phyloP scores from a whole-genome alignment of 768 basidiomycete genomes.

The Mrakia blollopis region DNA sequence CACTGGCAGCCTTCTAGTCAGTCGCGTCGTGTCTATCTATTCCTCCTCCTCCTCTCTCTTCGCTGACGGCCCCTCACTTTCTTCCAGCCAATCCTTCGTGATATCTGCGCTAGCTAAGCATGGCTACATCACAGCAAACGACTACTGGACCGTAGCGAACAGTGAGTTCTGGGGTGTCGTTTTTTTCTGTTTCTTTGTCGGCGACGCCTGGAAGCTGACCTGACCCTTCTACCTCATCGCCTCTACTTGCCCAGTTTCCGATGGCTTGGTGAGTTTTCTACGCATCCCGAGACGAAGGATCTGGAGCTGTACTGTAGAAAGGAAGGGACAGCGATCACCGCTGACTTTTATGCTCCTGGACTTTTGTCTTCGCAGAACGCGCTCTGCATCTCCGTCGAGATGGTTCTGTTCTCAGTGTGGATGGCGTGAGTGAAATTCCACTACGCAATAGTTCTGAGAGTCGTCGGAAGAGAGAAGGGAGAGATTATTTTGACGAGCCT shows the following conservation, averaged over 20 bases:
- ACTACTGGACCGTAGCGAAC: slow-evolving; percentile 78
- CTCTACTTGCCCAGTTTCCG: too few species aligned
- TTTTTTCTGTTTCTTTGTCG: too few species aligned
- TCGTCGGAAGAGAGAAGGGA: too few species aligned
- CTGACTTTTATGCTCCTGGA: too few species aligned
- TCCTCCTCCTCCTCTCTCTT: slow-evolving; percentile 48
- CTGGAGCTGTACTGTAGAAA: too few species aligned
- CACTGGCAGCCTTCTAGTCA: slow-evolving; percentile 64
- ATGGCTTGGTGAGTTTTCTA: too few species aligned
- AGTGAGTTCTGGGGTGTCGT: too few species aligned
- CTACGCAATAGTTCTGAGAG: background rate
- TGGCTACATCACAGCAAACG: slow-evolving; percentile 63
- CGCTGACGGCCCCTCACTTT: background rate
- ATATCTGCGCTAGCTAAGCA: slow-evolving; percentile 60
- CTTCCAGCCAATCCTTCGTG: slow-evolving; percentile 45
- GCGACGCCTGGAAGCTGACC: too few species aligned
- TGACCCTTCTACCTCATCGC: too few species aligned
- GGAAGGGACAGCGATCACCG: too few species aligned
- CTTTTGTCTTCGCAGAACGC: slow-evolving; percentile 57
- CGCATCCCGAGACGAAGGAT: too few species aligned
- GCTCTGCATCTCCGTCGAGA: slow-evolving; percentile 79
- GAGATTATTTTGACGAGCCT: background rate
- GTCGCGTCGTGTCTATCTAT: slow-evolving; percentile 55
- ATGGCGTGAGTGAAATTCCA: slow-evolving; percentile 63
- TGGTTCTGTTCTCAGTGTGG: slow-evolving; percentile 69